Conservation (phyloP, 208 protist species). For the Leishmania tropica region DNA sequence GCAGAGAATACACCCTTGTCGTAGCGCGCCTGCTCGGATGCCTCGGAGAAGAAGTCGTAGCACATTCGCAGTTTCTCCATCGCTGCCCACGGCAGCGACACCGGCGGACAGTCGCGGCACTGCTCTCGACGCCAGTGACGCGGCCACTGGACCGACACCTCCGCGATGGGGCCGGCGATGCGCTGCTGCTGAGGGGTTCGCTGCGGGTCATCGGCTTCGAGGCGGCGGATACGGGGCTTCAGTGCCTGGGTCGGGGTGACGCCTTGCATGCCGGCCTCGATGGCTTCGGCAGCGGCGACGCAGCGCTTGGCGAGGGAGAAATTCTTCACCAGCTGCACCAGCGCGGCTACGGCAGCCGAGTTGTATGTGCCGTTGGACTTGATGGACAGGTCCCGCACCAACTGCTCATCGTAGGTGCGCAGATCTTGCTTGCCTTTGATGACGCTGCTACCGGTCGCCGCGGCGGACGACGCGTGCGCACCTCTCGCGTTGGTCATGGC, state of each 20-base stretch:
- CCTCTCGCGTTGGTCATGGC: neutral
- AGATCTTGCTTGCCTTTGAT: neutral
- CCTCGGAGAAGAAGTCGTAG: slow-evolving; percentile 52
- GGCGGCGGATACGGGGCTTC: slow-evolving; percentile 35
- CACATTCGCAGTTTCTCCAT: slow-evolving; percentile 68
- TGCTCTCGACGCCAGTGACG: slow-evolving; percentile 30
- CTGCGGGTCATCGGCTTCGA: slow-evolving; percentile 45
- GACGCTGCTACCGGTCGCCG: neutral
- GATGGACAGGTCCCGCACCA: slow-evolving; percentile 79
- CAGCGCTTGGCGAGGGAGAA: slow-evolving; percentile 70
- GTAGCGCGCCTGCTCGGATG: slow-evolving; percentile 34
- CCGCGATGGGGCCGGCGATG: slow-evolving; percentile 59
- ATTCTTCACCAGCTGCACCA: slow-evolving; percentile 40
- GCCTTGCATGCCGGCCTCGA: slow-evolving; percentile 38
- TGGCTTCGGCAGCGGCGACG: slow-evolving; percentile 37
- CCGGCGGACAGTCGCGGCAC: slow-evolving; percentile 45
- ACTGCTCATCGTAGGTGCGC: slow-evolving; percentile 78
- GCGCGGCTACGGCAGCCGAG: slow-evolving; percentile 29
- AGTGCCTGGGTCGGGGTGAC: slow-evolving; percentile 31
- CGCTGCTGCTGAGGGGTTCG: slow-evolving; percentile 55
- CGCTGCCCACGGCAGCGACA: slow-evolving; percentile 72
- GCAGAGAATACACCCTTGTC: slow-evolving; percentile 7
- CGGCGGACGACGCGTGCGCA: neutral
- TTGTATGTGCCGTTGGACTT: slow-evolving; percentile 66
- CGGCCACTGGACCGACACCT: slow-evolving; percentile 59